phyloP scores from a whole-genome alignment of 192 early-diverging fungal species.

The Linnemannia elongata region DNA sequence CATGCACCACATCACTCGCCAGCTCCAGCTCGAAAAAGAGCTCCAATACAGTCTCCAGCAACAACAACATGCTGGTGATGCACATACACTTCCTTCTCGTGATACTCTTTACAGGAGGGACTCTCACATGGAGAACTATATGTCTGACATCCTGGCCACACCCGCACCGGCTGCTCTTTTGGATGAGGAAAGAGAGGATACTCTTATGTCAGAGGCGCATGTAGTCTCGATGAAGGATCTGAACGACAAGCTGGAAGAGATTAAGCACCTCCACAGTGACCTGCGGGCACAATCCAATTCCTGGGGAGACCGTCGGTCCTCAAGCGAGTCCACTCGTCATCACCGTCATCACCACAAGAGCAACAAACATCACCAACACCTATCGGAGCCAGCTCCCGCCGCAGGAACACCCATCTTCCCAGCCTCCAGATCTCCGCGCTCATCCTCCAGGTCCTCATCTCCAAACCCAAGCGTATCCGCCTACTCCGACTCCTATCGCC shows the following conservation, averaged over 20 bases:
- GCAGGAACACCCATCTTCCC: slow-evolving; percentile 1
- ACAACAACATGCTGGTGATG: background rate
- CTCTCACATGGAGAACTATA: background rate
- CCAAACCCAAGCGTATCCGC: background rate
- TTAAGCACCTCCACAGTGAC: background rate
- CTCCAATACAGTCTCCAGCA: background rate
- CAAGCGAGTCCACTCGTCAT: background rate
- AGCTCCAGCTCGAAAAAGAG: background rate
- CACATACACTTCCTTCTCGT: background rate
- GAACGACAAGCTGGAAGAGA: background rate
- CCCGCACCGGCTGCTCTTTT: background rate
- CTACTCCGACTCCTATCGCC: background rate
- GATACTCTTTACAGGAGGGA: background rate
- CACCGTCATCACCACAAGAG: background rate
- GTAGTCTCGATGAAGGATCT: background rate
- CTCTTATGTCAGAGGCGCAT: background rate
- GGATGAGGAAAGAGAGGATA: background rate
- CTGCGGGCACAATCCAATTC: background rate
- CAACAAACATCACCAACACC: background rate
- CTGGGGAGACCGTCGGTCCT: background rate
- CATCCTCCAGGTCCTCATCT: background rate
- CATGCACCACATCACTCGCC: slow-evolving; percentile 2
- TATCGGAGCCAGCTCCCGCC: background rate
- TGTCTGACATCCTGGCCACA: background rate
- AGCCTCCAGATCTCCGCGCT: background rate